These are phyloP conservation scores for Chlorella variabilis DNA, from an alignment of 163 green algal species.

Conservation along the genomic window DNA sequence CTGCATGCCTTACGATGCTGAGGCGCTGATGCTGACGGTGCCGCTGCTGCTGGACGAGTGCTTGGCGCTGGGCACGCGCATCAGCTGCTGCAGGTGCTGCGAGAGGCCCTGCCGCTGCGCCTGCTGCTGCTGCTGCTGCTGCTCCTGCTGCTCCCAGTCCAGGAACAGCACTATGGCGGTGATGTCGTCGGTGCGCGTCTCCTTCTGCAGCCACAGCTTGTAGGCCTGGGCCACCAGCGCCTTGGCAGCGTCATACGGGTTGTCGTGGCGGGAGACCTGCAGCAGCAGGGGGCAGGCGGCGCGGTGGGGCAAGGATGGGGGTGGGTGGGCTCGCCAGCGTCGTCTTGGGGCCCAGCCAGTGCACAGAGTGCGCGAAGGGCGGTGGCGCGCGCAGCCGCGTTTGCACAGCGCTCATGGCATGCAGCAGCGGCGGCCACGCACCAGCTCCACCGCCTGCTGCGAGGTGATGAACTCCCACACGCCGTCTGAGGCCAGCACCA, in stretches of 20 bases:
- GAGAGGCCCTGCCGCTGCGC: not conserved
- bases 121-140: not conserved
- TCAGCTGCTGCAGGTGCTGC: not conserved
- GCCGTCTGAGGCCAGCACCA: conserved; percentile 91
- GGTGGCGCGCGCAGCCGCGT: too few species aligned
- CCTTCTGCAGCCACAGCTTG: conserved; percentile 87
- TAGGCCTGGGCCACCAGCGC: conserved; percentile 85
- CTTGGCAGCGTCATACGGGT: conserved; percentile 42
- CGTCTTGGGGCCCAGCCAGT: too few species aligned
- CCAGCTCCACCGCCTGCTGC: conserved; percentile 90
- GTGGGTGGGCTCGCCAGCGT: too few species aligned
- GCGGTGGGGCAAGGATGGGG: too few species aligned
- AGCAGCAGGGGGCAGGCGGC: not conserved
- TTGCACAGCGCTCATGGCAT: too few species aligned
- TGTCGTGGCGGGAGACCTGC: conserved; percentile 19
- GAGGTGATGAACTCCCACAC: conserved; percentile 96
- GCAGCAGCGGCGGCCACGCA: too few species aligned
- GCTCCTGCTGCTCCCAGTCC: conserved; percentile 11
- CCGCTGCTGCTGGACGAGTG: too few species aligned
- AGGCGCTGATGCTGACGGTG: too few species aligned
- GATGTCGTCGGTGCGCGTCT: conserved; percentile 96
- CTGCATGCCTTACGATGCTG: too few species aligned
- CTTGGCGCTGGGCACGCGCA: not conserved
- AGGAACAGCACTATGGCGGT: conserved; percentile 86
- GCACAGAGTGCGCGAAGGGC: too few species aligned